Evolutionary conservation across 495 filamentous ascomycete species (phyloP).

Genomic region (Immersiella caudata): DNA sequence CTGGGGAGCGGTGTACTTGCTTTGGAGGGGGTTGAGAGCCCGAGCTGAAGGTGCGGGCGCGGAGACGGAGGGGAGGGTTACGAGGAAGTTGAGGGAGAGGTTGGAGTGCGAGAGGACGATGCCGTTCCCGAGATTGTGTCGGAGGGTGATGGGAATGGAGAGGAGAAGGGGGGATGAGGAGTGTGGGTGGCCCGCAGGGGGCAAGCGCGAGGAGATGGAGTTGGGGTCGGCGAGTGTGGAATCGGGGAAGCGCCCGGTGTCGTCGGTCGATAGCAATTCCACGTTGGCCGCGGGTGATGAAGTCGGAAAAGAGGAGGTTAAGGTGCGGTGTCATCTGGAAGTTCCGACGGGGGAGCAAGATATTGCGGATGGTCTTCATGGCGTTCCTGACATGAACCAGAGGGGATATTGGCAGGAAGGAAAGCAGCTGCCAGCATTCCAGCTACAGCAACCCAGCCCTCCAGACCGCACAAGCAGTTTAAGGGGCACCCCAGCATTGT

Average conservation of each 20-base stretch:
- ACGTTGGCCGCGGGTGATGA: not conserved
- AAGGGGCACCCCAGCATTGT: not conserved
- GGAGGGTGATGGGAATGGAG: not conserved
- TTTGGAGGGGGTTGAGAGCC: not conserved
- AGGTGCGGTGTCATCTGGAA: not conserved
- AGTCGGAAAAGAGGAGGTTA: not conserved
- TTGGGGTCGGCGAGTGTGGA: not conserved
- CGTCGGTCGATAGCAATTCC: not conserved
- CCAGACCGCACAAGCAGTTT: conserved; percentile 8
- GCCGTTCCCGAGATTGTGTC: not conserved
- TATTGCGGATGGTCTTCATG: not conserved
- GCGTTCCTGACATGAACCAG: not conserved
- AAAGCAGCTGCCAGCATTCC: not conserved
- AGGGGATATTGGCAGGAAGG: too few relatives aligned
- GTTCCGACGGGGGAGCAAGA: not conserved
- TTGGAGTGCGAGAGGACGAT: not conserved
- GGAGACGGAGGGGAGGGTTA: not conserved
- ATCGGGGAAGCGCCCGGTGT: too few relatives aligned
- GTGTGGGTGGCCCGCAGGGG: not conserved
- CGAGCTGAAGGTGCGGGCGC: not conserved
- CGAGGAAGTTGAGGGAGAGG: not conserved
- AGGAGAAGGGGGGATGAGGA: not conserved
- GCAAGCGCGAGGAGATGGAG: not conserved
- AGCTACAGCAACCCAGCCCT: not conserved
- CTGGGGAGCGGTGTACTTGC: not conserved